A percentile compares a stretch with the other conserved stretches of the same genome.
Conservation (phyloP, 257 asterid genomes). For the Penstemon barbatus region DNA sequence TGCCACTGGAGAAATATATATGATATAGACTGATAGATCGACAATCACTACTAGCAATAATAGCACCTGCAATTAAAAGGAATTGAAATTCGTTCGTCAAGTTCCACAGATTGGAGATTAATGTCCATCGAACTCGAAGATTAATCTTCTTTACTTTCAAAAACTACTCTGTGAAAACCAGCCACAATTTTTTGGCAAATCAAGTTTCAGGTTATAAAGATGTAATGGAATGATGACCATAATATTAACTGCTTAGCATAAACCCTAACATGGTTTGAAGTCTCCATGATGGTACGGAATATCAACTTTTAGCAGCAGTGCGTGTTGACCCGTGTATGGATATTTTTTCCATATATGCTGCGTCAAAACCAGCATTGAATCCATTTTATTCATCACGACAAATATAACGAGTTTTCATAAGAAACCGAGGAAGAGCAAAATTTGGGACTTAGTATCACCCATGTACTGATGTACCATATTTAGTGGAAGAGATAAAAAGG, state of each 20-base stretch:
- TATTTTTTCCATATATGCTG: background rate
- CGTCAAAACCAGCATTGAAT: background rate
- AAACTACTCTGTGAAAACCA: conserved; percentile 1
- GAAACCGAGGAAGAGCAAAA: background rate
- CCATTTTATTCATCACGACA: background rate
- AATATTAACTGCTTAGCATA: background rate
- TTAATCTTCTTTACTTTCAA: background rate
- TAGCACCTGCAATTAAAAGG: conserved; percentile 50
- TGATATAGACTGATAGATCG: conserved; percentile 57
- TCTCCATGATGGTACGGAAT: background rate
- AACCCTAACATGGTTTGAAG: conserved; percentile 16
- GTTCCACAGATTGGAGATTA: conserved; percentile 13
- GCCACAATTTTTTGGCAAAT: background rate
- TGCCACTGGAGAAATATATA: conserved; percentile 69
- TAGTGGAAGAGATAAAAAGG: background rate
- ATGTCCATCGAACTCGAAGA: background rate
- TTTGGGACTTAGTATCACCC: background rate
- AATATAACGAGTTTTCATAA: background rate
- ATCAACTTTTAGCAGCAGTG: background rate
- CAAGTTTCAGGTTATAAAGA: conserved; percentile 10
- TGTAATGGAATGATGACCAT: conserved; percentile 9
- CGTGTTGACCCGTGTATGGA: background rate
- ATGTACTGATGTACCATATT: background rate
- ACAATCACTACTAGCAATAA: conserved; percentile 60
- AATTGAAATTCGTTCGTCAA: background rate